phyloP scores from a whole-genome alignment of 257 asterid species.

The Gardenia jasminoides region DNA sequence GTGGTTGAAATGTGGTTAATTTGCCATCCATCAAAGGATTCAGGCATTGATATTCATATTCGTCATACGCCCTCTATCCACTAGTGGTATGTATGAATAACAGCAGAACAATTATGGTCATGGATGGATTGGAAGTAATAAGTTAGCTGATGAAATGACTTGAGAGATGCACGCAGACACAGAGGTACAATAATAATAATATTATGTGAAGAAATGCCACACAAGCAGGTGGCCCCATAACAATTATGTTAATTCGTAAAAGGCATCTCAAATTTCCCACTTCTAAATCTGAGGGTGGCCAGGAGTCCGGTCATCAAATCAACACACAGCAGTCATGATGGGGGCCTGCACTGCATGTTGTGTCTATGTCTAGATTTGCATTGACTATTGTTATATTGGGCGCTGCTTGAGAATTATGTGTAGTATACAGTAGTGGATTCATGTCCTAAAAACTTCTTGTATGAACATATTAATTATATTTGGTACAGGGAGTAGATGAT shows the following conservation, averaged over 20 bases:
- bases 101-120: conserved; percentile 1
- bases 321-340: background rate
- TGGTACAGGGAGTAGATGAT: background rate
- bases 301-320: background rate
- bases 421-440: background rate
- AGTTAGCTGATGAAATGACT: background rate
- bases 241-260: background rate
- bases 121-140: background rate
- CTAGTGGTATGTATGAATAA: too few relatives aligned
- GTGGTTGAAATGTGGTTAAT: conserved; percentile 8
- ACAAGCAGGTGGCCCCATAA: conserved; percentile 11
- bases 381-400: background rate
- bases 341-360: background rate
- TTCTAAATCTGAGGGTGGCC: background rate
- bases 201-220: background rate
- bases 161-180: background rate
- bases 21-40: background rate
- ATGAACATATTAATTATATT: background rate
- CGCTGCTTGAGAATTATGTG: background rate
- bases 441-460: background rate
- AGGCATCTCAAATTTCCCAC: conserved; percentile 1
- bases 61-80: background rate
- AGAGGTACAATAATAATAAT: background rate
- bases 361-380: conserved; percentile 6
- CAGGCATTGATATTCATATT: background rate